Evolutionary conservation across 768 basidiomycete genomes (phyloP).

Genomic region (Sistotremastrum niveocremeum): DNA sequence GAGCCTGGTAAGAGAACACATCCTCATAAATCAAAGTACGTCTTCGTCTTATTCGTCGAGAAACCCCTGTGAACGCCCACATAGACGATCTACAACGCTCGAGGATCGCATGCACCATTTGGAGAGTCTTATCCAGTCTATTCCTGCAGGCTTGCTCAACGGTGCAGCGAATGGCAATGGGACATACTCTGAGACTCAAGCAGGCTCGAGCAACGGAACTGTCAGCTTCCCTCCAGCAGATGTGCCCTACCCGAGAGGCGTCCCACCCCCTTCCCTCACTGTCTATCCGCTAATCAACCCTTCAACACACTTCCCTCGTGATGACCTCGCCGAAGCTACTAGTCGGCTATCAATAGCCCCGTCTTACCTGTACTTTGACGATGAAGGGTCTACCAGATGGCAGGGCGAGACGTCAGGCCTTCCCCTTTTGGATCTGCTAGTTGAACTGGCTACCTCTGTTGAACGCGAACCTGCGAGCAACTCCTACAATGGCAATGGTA

Average conservation of each 20-base stretch:
- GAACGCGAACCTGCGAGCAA: constrained; percentile 8
- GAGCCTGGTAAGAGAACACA: constrained; percentile 78
- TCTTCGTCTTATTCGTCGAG: constrained; percentile 7
- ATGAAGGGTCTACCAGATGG: constrained; percentile 80
- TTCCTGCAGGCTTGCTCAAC: constrained; percentile 61
- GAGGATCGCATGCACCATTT: constrained; percentile 85
- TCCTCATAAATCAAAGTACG: constrained; percentile 81
- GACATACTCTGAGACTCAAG: constrained; percentile 15
- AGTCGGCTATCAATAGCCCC: constrained; percentile 56
- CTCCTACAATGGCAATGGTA: constrained; percentile 9
- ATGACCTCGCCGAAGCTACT: constrained; percentile 42
- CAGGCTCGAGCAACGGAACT: constrained; percentile 21
- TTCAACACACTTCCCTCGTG: constrained; percentile 57
- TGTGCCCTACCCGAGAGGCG: constrained; percentile 35
- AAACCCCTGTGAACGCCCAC: not conserved
- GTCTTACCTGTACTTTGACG: constrained; percentile 77
- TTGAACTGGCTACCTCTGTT: constrained; percentile 47
- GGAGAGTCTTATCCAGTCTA: constrained; percentile 73
- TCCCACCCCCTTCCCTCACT: constrained; percentile 69
- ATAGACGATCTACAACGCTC: constrained; percentile 65
- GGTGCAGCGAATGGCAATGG: constrained; percentile 28
- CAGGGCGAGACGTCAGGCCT: constrained; percentile 90
- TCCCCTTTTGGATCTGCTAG: constrained; percentile 72
- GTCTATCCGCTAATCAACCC: constrained; percentile 72
- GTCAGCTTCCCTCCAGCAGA: constrained; percentile 27